Conservation (phyloP, 2,329 filamentous ascomycete species). For the Sporothrix mexicana region DNA sequence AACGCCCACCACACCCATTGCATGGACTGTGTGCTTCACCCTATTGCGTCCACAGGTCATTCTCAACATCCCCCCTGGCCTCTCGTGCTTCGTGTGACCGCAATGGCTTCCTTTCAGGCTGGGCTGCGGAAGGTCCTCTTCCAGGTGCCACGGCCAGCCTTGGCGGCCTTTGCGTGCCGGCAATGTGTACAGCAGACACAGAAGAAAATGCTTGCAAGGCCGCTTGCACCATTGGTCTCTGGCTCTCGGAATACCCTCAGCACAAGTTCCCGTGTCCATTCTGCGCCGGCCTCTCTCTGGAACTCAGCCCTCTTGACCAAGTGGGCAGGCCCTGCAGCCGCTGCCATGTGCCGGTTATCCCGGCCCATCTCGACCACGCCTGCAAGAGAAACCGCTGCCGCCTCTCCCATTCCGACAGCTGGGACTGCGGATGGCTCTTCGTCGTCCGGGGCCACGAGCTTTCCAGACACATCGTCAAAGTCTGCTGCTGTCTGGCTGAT, state of each 20-base stretch:
- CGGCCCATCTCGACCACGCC: constrained; percentile 30
- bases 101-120: constrained; percentile 43
- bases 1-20: constrained; percentile 24
- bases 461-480: constrained; percentile 71
- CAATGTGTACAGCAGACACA: constrained; percentile 52
- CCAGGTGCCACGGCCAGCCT: constrained; percentile 44
- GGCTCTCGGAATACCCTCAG: constrained; percentile 10
- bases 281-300: neutral
- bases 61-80: neutral
- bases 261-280: neutral
- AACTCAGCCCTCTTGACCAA: neutral
- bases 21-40: too few species aligned
- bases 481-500: constrained; percentile 90
- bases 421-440: constrained; percentile 36
- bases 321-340: neutral
- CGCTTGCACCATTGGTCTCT: neutral
- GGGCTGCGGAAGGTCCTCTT: constrained; percentile 42
- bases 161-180: constrained; percentile 55
- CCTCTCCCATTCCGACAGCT: constrained; percentile 32
- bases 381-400: constrained; percentile 34
- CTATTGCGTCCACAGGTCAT: neutral
- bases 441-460: constrained; percentile 47
- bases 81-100: neutral
- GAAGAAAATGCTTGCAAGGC: constrained; percentile 6
- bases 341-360: neutral